Percentiles rank a stretch among this genome's conserved stretches.
phyloP scores from a whole-genome alignment of 805 yeast genomes.

The Candida palmyrensis region DNA sequence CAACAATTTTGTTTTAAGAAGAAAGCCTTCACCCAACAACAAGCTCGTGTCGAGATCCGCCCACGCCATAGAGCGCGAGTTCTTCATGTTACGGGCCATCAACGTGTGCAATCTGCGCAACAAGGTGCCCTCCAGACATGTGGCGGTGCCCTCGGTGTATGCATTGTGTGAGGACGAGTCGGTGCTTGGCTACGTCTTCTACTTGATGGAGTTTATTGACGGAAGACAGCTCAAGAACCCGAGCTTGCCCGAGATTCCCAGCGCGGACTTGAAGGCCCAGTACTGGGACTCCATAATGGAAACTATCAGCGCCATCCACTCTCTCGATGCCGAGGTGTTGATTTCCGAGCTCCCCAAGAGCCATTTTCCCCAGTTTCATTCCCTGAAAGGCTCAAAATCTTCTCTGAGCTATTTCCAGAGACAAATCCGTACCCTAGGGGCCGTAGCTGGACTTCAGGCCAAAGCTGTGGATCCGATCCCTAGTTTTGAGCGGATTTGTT shows the following conservation, averaged over 20 bases:
- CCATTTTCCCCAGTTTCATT: slow-evolving; percentile 41
- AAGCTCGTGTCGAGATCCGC: slow-evolving; percentile 51
- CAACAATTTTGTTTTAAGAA: slow-evolving; percentile 43
- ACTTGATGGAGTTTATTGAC: slow-evolving; percentile 54
- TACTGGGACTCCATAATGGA: slow-evolving; percentile 47
- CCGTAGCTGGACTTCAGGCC: slow-evolving; percentile 35
- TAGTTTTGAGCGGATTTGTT: slow-evolving; percentile 33
- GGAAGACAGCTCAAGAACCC: slow-evolving; percentile 57
- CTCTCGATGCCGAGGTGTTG: slow-evolving; percentile 40
- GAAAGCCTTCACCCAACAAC: slow-evolving; percentile 50
- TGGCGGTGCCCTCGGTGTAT: slow-evolving; percentile 53
- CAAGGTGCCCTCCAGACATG: slow-evolving; percentile 13
- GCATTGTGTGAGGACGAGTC: slow-evolving; percentile 53
- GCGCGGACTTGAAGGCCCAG: slow-evolving; percentile 14
- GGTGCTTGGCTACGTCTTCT: slow-evolving; percentile 51
- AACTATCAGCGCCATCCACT: slow-evolving; percentile 46
- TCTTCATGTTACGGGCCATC: slow-evolving; percentile 41
- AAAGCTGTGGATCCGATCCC: slow-evolving; percentile 45
- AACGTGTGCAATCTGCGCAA: slow-evolving; percentile 20
- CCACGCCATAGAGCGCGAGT: slow-evolving; percentile 61
- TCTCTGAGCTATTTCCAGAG: slow-evolving; percentile 42
- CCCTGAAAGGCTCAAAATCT: slow-evolving; percentile 9
- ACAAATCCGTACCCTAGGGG: slow-evolving; percentile 44
- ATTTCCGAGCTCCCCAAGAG: slow-evolving; percentile 37
- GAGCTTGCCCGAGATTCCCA: slow-evolving; percentile 33